Evolutionary conservation across 1,284 basidiomycete species (phyloP), one percentile per base, ranked within the genome.

Genomic region (Volvariella surrecta): DNA sequence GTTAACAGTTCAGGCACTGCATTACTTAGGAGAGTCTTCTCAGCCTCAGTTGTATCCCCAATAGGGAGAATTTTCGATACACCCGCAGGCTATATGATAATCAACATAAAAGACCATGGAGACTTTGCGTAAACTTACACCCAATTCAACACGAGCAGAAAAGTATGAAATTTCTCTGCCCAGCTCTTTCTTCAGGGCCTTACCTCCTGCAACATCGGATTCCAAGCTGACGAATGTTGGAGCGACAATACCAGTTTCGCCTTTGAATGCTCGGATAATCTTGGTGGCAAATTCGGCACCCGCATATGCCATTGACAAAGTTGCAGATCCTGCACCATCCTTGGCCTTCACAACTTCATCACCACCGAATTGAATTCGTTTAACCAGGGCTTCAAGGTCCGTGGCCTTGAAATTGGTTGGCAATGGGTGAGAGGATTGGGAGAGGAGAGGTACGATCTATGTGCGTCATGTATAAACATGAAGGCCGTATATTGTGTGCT

Each of bases 361-460:
- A 68, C 91, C 91, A 54, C 95, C 95, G 58, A 90, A 98, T 68
- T 98, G 95, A 61, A 98, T 95, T 54, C 92, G 84, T 54, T 93
- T 73, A 46, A 92, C 72, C 45, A 96, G 73, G 18, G 73, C 69
- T 42, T 80, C 76, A 54, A 78, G 69, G 4, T 68, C 69, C 9
- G 67, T 70, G 37, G 66, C 67, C 56, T 61, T 61, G 58, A 83
- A 48, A 44, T 62, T 61, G 16, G 73, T 54, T 28, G 83, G 81
- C 40, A 87, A 72, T 13, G 82, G 68, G 58, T 88, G 83, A 22
- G 81, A 76, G 18, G 88, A 82, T 69, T 98, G 93, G 24, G 93
- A 97, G 54, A 99, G 85, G 43, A 99, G 76, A 48, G 96, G 96
- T 37, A 99, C 82, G 57, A 99, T 99, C 82, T 86, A 45, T n/a